Evolutionary conservation across 108 stramenopile genomes (phyloP).

Genomic region (Conticribra guillardii): DNA sequence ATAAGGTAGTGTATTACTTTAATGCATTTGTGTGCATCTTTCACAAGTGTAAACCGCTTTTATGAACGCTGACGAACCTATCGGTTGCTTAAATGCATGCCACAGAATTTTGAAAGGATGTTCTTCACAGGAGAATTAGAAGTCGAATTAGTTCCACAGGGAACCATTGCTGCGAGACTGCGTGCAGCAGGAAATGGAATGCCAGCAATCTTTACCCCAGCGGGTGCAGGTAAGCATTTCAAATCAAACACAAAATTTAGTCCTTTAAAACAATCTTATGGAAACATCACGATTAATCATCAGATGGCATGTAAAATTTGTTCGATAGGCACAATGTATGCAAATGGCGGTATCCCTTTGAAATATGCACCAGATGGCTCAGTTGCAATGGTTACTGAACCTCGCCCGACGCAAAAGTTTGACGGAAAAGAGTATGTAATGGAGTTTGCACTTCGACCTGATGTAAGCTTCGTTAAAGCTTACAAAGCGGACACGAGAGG

Average conservation of each 20-base stretch:
- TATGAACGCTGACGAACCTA: no score
- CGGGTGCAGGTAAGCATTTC: conserved; percentile 75
- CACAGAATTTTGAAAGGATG: conserved; percentile 73
- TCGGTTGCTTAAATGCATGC: background rate
- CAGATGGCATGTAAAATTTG: no score
- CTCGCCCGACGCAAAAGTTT: conserved; percentile 75
- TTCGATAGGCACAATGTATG: conserved; percentile 72
- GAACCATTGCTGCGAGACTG: conserved; percentile 87
- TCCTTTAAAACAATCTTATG: background rate
- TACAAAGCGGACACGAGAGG: conserved; percentile 90
- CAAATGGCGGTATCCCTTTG: conserved; percentile 90
- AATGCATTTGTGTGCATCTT: no score
- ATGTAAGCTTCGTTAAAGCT: conserved; percentile 87
- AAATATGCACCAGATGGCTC: conserved; percentile 83
- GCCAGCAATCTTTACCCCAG: conserved; percentile 93
- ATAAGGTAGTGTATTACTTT: no score
- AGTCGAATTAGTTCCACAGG: conserved; percentile 90
- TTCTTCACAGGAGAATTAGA: conserved; percentile 87
- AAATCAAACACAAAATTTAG: background rate
- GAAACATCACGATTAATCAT: no score
- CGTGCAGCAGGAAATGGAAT: conserved; percentile 89
- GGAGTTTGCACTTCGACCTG: conserved; percentile 86
- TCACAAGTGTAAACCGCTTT: no score
- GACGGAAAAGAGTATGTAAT: conserved; percentile 87
- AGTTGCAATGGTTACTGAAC: conserved; percentile 58